phyloP scores from a whole-genome alignment of 352 stramenopile species.

The Blastocystis sp. region DNA sequence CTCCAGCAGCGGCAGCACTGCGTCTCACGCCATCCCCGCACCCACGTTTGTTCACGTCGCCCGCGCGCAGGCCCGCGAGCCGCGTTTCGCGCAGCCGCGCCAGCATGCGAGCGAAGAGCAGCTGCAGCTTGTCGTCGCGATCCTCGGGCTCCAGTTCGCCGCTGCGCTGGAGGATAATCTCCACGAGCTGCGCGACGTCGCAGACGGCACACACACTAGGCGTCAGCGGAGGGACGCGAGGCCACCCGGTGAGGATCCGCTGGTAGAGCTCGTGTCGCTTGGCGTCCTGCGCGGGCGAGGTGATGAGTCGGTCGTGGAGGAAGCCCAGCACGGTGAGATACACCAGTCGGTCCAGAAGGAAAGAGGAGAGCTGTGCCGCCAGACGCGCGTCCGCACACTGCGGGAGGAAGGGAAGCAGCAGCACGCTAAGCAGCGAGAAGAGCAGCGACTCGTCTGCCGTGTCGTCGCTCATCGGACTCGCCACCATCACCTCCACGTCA shows the following conservation, averaged over 20 bases:
- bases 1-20: neutral
- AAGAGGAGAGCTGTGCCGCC: neutral
- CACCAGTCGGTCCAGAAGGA: neutral
- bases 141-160: neutral
- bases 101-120: neutral
- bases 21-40: neutral
- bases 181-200: neutral
- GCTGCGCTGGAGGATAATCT: neutral
- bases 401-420: neutral
- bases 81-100: neutral
- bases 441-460: neutral
- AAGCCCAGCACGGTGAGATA: neutral
- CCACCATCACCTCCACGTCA: neutral
- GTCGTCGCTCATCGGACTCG: neutral
- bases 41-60: neutral
- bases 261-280: constrained; percentile 22
- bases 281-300: neutral
- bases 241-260: constrained; percentile 6
- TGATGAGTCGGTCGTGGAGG: neutral
- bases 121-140: neutral
- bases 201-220: neutral
- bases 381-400: neutral
- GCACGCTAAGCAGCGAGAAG: neutral
- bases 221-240: neutral
- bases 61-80: neutral